Percentiles rank a stretch among this genome's conserved stretches.
phyloP scores from a whole-genome alignment of 1,139 yeast species.

The Nadsonia starkeyi-henricii region DNA sequence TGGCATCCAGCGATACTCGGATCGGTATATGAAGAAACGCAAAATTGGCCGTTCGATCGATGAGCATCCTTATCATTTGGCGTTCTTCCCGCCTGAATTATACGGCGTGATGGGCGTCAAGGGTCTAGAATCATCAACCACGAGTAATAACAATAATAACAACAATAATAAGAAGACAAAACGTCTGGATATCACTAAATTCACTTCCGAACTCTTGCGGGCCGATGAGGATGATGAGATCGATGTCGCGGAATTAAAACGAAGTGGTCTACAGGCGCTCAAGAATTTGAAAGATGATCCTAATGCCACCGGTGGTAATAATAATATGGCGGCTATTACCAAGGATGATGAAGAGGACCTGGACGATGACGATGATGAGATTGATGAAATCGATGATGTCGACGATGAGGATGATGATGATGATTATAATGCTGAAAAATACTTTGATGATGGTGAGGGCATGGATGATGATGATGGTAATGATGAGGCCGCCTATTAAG shows the following conservation, averaged over 20 bases:
- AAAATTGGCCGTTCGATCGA: constrained; percentile 66
- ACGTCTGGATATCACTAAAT: constrained; percentile 18
- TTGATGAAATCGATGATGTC: constrained; percentile 30
- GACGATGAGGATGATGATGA: constrained; percentile 58
- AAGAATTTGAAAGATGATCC: constrained; percentile 24
- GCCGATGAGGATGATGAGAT: constrained; percentile 26
- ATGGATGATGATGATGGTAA: constrained; percentile 29
- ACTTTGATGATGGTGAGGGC: constrained; percentile 43
- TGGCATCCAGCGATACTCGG: constrained; percentile 25
- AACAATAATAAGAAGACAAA: constrained; percentile 16
- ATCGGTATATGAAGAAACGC: constrained; percentile 42
- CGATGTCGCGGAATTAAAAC: constrained; percentile 46
- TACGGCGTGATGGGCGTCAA: constrained; percentile 61
- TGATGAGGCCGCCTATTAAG: constrained; percentile 31
- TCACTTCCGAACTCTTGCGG: constrained; percentile 19
- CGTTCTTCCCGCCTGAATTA: constrained; percentile 66
- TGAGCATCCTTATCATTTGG: constrained; percentile 56
- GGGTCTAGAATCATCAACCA: constrained; percentile 25
- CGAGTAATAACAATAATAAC: too few species aligned
- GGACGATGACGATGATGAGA: constrained; percentile 9
- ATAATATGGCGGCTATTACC: constrained; percentile 7
- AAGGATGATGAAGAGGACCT: constrained; percentile 4
- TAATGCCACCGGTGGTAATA: background rate
- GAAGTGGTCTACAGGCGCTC: constrained; percentile 33
- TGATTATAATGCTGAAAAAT: constrained; percentile 66